Evolutionary conservation across 805 yeast genomes (phyloP).

Genomic region (Zygosaccharomyces rouxii): DNA sequence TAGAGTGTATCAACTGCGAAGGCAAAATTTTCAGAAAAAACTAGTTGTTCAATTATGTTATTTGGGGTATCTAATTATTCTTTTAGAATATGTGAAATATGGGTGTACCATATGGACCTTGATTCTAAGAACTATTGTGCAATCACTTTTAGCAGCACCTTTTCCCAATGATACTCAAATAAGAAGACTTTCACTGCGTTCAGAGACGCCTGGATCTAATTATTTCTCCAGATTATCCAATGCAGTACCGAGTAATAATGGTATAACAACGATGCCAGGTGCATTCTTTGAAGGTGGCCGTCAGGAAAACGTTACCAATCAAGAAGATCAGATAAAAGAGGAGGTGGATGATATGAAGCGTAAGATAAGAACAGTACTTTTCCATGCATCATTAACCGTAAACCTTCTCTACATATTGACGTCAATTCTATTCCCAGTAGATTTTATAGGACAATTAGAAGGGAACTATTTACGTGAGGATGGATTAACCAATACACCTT

Average conservation of each 20-base stretch:
- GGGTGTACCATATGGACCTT: constrained; percentile 28
- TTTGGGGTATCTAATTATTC: constrained; percentile 25
- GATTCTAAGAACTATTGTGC: constrained; percentile 35
- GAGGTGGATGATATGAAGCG: constrained; percentile 14
- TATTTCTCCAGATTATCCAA: constrained; percentile 10
- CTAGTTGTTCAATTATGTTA: constrained; percentile 18
- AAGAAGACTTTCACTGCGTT: constrained; percentile 19
- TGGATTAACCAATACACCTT: constrained; percentile 31
- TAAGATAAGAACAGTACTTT: constrained; percentile 22
- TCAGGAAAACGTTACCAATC: neutral
- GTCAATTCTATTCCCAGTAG: constrained; percentile 30
- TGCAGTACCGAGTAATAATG: constrained; percentile 6
- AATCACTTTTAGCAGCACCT: constrained; percentile 39
- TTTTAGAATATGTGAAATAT: constrained; percentile 28
- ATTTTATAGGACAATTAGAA: constrained; percentile 36
- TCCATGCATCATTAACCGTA: constrained; percentile 26
- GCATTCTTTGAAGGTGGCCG: constrained; percentile 12
- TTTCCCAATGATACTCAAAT: constrained; percentile 37
- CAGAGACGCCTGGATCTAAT: constrained; percentile 10
- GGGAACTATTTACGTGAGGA: constrained; percentile 20
- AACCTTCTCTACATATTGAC: constrained; percentile 21
- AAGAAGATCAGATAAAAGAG: constrained; percentile 7
- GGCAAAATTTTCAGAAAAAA: constrained; percentile 24
- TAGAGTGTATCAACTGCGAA: constrained; percentile 23
- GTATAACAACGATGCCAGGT: constrained; percentile 21